phyloP scores from a whole-genome alignment of 345 rosid genomes.

The Linum lewisii region DNA sequence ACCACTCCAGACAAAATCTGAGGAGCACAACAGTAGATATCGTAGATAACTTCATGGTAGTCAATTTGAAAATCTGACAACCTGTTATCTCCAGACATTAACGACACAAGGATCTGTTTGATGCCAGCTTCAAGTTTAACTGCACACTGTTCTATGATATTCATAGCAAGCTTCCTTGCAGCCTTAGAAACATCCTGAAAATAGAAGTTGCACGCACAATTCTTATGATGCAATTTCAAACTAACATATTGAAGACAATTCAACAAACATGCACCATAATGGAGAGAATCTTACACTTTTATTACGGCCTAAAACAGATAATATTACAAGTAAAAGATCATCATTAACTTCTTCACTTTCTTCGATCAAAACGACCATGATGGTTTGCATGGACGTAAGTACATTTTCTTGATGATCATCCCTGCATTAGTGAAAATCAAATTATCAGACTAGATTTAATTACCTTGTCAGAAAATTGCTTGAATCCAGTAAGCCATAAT shows the following conservation, averaged over 20 bases:
- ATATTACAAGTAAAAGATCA: slow-evolving; percentile 57
- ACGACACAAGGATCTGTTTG: slow-evolving; percentile 78
- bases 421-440: slow-evolving; percentile 35
- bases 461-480: not conserved
- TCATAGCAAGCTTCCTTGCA: slow-evolving; percentile 83
- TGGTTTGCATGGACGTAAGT: slow-evolving; percentile 77
- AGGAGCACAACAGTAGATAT: slow-evolving; percentile 72
- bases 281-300: slow-evolving; percentile 45
- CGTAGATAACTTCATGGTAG: slow-evolving; percentile 86
- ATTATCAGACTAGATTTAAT: slow-evolving; percentile 4
- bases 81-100: slow-evolving; percentile 72
- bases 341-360: slow-evolving; percentile 89
- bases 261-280: slow-evolving; percentile 4
- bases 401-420: slow-evolving; percentile 92
- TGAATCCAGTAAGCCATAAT: not conserved
- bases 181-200: slow-evolving; percentile 54
- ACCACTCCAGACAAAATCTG: slow-evolving; percentile 73
- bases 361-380: slow-evolving; percentile 76
- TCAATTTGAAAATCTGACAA: slow-evolving; percentile 48
- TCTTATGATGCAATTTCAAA: slow-evolving; percentile 11
- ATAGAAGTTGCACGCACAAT: slow-evolving; percentile 20
- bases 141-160: slow-evolving; percentile 74
- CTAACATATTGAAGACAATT: not conserved
- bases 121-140: slow-evolving; percentile 81
- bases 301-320: slow-evolving; percentile 69